Evolutionary conservation across 768 basidiomycete genomes (phyloP).

Genomic region (Leccinum uliginosum): DNA sequence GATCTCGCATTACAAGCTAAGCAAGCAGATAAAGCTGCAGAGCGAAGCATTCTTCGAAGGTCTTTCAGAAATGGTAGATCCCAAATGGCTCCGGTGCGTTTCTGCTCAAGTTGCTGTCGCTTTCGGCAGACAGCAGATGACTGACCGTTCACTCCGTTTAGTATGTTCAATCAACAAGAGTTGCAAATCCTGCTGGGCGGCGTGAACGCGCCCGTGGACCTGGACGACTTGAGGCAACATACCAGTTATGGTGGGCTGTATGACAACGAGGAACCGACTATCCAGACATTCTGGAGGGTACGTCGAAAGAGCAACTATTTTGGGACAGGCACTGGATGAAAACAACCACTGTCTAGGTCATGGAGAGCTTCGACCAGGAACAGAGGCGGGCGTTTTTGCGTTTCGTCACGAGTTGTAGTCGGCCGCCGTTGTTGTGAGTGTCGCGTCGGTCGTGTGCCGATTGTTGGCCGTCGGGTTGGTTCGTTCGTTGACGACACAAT

Average conservation of each 20-base stretch:
- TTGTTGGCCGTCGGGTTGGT: not conserved
- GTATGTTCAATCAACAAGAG: slow-evolving; percentile 98
- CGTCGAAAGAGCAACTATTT: slow-evolving; percentile 9
- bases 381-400: slow-evolving; percentile 74
- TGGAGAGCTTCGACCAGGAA: slow-evolving; percentile 74
- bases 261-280: slow-evolving; percentile 64
- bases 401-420: slow-evolving; percentile 91
- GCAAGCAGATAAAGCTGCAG: slow-evolving; percentile 82
- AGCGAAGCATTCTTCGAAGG: slow-evolving; percentile 89
- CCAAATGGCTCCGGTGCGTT: slow-evolving; percentile 74
- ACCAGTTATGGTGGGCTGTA: slow-evolving; percentile 83
- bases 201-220: slow-evolving; percentile 77
- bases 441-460: not conserved
- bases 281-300: slow-evolving; percentile 81
- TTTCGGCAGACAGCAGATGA: not conserved
- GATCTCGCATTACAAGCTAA: slow-evolving; percentile 84
- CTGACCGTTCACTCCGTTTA: slow-evolving; percentile 27
- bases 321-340: not conserved
- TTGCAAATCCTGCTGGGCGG: slow-evolving; percentile 89
- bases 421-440: slow-evolving; percentile 79
- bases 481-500: not conserved
- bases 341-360: slow-evolving; percentile 46
- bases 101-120: not conserved
- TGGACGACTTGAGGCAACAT: slow-evolving; percentile 73
- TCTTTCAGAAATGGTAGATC: slow-evolving; percentile 86